Evolutionary conservation across 768 basidiomycete genomes (phyloP), one percentile per base, ranked within the genome.

Genomic region (Termitomyces eurrhizus): DNA sequence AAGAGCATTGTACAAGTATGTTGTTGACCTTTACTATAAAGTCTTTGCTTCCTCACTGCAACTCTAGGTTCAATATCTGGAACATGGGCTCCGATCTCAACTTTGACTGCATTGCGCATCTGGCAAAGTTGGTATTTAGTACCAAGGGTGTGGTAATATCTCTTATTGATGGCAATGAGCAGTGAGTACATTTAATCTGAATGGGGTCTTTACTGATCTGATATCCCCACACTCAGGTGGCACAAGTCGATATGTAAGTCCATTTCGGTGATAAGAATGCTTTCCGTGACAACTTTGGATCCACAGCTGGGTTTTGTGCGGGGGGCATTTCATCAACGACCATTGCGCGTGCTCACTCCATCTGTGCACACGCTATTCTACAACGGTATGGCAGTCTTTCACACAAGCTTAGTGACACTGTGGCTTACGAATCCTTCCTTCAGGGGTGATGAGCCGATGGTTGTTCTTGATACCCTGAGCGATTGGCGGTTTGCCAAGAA

Each of bases 401-500:
- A 33, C 50, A 44, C 9, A 57, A 11, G 14, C 16, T 53, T 13
- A 18, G 7, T 24, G 58, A 26, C 59, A 24, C 42, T 13, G 9
- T 18, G 18, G 41, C 53, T 44, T n/a, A 55, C 49, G 32, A 45
- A 55, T 9, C 58, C 35, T 54, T 61, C 37, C 55, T 26, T 24
- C 58, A 92, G 90, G 52, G 86, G 87, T 59, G 92, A 91, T 62
- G 95, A 98, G 68, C 94, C 95, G 0, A 87, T 90, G 74, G 85
- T 98, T 12, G 73, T 98, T 6, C 76, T 94, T 24, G 93, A 98
- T 70, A 81, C 92, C 0, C 76, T 72, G 24, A 72, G 80, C 35
- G 95, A 97, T 72, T 98, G 95, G 95, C 81, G 95, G 32, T 97
- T 98, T 70, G 78, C 83, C 8, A 83, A 85, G 64, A 94, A 92